Percentiles rank a stretch among this genome's conserved stretches.
These are phyloP conservation scores for Astrothelium macrocarpum DNA, from an alignment of 495 filamentous ascomycete species.

Conservation along the genomic window DNA sequence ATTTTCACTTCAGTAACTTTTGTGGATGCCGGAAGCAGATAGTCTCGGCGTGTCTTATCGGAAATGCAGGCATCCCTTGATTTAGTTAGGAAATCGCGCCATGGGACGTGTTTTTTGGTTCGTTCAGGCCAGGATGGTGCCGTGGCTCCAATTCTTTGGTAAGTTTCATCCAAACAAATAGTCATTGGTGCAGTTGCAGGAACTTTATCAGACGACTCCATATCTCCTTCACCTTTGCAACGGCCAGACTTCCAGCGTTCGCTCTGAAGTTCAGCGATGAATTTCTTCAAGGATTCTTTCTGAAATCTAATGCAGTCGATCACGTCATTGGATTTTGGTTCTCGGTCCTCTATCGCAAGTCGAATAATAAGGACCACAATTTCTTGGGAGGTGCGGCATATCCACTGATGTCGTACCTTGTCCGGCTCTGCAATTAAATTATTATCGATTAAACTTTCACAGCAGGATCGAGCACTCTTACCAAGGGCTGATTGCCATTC, in stretches of 20 bases:
- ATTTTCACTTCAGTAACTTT: not conserved
- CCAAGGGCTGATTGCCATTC: not conserved
- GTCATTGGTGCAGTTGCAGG: not conserved
- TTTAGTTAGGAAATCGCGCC: not conserved
- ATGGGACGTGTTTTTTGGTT: not conserved
- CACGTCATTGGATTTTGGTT: not conserved
- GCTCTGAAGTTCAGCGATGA: not conserved
- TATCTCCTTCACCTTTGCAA: not conserved
- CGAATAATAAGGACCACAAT: not conserved
- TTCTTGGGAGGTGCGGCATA: conserved; percentile 1
- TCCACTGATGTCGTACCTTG: not conserved
- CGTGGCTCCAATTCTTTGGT: conserved; percentile 1
- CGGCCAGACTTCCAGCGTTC: not conserved
- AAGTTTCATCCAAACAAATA: not conserved
- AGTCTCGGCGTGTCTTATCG: not conserved
- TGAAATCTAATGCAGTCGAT: not conserved
- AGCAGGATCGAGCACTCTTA: not conserved
- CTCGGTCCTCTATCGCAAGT: not conserved
- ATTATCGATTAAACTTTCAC: not conserved
- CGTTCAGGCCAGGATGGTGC: not conserved
- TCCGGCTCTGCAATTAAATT: not conserved
- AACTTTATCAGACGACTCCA: not conserved
- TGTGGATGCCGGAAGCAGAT: not conserved
- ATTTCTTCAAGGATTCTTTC: not conserved
- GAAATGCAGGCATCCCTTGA: not conserved